These are phyloP conservation scores for Pyrenophora graminea DNA, from an alignment of 2,329 filamentous ascomycete genomes.

Conservation along the genomic window DNA sequence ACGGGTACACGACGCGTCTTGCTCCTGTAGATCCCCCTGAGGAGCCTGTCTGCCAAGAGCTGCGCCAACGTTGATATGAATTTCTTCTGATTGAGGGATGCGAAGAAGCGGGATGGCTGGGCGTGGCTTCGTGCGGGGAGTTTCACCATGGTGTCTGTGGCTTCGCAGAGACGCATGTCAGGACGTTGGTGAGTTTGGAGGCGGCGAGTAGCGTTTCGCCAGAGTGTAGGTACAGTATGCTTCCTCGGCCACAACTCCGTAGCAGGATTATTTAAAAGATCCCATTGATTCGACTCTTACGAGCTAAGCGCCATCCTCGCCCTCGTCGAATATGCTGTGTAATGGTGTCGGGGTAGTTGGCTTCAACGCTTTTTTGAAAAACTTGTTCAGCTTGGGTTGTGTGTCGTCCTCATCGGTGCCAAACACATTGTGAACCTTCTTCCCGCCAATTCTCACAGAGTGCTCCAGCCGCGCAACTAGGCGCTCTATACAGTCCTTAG, in stretches of 20 bases:
- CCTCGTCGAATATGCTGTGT: slow-evolving; percentile 20
- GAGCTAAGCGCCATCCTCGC: slow-evolving; percentile 5
- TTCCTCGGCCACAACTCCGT: not conserved
- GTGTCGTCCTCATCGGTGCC: slow-evolving; percentile 54
- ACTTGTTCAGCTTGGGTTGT: slow-evolving; percentile 48
- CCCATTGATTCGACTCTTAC: not conserved
- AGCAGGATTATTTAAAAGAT: not conserved
- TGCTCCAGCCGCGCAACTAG: slow-evolving; percentile 74
- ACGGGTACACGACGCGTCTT: slow-evolving; percentile 4
- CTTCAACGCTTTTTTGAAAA: slow-evolving; percentile 15
- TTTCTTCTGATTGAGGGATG: slow-evolving; percentile 5
- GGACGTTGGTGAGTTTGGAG: not conserved
- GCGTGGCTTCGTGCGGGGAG: not conserved
- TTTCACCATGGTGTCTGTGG: not conserved
- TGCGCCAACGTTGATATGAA: slow-evolving; percentile 4
- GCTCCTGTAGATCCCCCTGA: slow-evolving; percentile 21
- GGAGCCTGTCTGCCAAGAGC: slow-evolving; percentile 7
- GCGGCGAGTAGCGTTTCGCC: not conserved
- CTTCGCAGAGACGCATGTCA: not conserved
- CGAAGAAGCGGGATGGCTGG: slow-evolving; percentile 4
- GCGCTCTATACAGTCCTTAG: slow-evolving; percentile 75
- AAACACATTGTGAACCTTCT: slow-evolving; percentile 45
- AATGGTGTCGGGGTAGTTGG: slow-evolving; percentile 1
- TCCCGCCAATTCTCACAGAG: slow-evolving; percentile 66
- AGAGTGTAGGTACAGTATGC: too few relatives aligned